Conservation (phyloP, 768 basidiomycete genomes). For the Amanita pseudoporphyria region DNA sequence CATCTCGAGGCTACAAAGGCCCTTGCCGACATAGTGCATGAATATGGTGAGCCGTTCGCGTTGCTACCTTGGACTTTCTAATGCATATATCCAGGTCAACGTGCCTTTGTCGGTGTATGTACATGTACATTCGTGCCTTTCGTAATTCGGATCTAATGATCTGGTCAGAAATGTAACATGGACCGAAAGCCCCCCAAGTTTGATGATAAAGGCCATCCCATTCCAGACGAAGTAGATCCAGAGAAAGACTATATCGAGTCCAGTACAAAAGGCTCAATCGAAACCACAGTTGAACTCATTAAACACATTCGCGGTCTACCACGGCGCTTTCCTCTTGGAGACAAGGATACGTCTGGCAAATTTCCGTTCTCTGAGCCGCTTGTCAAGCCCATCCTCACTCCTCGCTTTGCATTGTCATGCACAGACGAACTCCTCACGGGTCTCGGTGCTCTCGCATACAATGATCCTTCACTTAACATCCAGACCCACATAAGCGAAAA, state of each 20-base stretch:
- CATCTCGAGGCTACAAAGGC: slow-evolving; percentile 75
- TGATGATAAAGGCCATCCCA: background rate
- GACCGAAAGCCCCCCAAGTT: slow-evolving; percentile 56
- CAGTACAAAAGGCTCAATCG: slow-evolving; percentile 47
- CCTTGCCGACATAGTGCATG: slow-evolving; percentile 66
- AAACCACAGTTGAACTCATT: slow-evolving; percentile 56
- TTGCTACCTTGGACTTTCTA: background rate
- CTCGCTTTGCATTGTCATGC: slow-evolving; percentile 94
- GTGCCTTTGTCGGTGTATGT: slow-evolving; percentile 78
- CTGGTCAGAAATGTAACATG: slow-evolving; percentile 79
- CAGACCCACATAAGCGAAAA: slow-evolving; percentile 96
- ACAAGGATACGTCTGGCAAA: slow-evolving; percentile 8
- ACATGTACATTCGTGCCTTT: slow-evolving; percentile 16
- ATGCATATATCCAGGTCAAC: slow-evolving; percentile 42
- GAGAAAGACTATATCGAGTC: slow-evolving; percentile 51
- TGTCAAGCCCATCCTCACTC: slow-evolving; percentile 86
- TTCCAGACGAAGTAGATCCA: background rate
- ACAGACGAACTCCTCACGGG: slow-evolving; percentile 53
- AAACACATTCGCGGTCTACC: slow-evolving; percentile 54
- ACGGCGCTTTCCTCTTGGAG: slow-evolving; percentile 14
- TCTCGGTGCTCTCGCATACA: slow-evolving; percentile 52
- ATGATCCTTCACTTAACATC: slow-evolving; percentile 56
- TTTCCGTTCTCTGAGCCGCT: slow-evolving; percentile 36
- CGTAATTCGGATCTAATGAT: slow-evolving; percentile 4
- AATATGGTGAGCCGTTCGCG: slow-evolving; percentile 35